Evolutionary conservation across 805 yeast genomes (phyloP).

Genomic region (Candida takata): DNA sequence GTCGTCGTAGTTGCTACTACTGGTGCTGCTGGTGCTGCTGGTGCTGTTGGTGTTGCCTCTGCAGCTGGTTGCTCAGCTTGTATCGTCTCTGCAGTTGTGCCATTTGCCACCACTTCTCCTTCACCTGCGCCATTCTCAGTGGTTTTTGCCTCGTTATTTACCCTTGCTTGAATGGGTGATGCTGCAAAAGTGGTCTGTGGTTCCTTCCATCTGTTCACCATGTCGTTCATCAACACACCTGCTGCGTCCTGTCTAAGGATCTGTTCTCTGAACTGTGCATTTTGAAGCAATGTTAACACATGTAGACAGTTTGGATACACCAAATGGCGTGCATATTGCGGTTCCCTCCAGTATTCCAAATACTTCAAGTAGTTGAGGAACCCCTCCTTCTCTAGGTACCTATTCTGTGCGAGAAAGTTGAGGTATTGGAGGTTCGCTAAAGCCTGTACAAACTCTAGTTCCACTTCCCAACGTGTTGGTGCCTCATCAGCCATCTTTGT

Average conservation of each 20-base stretch:
- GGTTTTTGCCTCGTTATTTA: neutral
- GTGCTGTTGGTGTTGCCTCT: too few species aligned
- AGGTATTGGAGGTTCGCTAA: constrained; percentile 85
- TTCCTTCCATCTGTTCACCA: constrained; percentile 60
- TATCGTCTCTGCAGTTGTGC: neutral
- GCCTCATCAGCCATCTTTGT: constrained; percentile 25
- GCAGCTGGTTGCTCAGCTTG: neutral
- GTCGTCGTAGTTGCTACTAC: too few species aligned
- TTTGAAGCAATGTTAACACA: constrained; percentile 46
- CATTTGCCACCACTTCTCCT: neutral
- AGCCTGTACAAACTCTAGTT: constrained; percentile 90
- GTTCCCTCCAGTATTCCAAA: constrained; percentile 78
- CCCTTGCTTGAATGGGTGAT: constrained; percentile 14
- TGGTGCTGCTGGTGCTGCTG: too few species aligned
- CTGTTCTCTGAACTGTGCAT: constrained; percentile 44
- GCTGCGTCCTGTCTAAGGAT: constrained; percentile 52
- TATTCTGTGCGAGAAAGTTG: constrained; percentile 79
- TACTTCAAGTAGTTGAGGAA: constrained; percentile 74
- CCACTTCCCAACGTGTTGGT: constrained; percentile 87
- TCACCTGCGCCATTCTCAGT: too few species aligned
- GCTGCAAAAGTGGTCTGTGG: constrained; percentile 23
- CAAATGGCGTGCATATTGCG: constrained; percentile 59
- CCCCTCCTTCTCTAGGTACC: constrained; percentile 60
- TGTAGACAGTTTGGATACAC: constrained; percentile 88
- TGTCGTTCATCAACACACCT: constrained; percentile 59